Conservation (phyloP, 2,329 filamentous ascomycete species). For the Colletotrichum phormii region DNA sequence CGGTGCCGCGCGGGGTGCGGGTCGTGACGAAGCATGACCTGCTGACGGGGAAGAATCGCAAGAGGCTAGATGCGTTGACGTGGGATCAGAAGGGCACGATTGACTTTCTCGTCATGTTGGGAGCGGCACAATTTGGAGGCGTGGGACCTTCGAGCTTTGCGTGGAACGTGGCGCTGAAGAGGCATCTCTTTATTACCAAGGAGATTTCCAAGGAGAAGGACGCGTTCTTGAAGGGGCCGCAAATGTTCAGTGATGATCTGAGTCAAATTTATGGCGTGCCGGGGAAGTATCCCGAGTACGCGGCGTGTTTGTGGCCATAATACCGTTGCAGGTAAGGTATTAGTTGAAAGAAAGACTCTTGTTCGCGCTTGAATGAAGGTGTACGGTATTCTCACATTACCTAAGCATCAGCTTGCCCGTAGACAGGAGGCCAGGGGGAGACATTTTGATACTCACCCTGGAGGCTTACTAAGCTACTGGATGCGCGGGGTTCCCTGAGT, state of each 20-base stretch:
- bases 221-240: background rate
- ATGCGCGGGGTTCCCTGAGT: background rate
- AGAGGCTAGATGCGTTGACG: conserved; percentile 39
- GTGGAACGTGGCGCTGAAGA: conserved; percentile 47
- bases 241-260: conserved; percentile 12
- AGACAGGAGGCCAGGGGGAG: background rate
- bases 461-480: background rate
- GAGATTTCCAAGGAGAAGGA: background rate
- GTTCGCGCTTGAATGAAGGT: background rate
- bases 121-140: conserved; percentile 47
- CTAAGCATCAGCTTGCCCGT: background rate
- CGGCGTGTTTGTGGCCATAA: conserved; percentile 24
- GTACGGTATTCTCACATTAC: background rate
- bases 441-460: background rate
- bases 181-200: conserved; percentile 38
- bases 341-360: too few species aligned
- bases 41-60: conserved; percentile 34
- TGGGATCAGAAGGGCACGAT: conserved; percentile 48
- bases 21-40: conserved; percentile 47
- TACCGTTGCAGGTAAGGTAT: too few species aligned
- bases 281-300: conserved; percentile 19
- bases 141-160: conserved; percentile 47
- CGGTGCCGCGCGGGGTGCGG: conserved; percentile 32
- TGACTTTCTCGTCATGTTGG: conserved; percentile 48
- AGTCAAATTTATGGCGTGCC: conserved; percentile 15